Conservation (phyloP, 495 filamentous ascomycete species). For the Penicillium goetzii region DNA sequence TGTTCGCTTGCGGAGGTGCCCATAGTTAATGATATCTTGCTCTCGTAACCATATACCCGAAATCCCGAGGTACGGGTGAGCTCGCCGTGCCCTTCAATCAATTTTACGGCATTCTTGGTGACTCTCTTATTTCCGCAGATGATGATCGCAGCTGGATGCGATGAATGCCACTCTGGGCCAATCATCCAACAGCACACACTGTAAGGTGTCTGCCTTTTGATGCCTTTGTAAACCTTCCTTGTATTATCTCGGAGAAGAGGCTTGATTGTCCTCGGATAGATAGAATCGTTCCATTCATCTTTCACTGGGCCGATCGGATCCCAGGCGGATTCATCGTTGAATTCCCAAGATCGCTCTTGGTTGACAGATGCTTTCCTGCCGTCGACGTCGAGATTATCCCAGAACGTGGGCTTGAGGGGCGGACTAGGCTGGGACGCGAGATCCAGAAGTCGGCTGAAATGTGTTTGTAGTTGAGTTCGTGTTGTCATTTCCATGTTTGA, state of each 20-base stretch:
- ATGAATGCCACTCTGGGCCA: not conserved
- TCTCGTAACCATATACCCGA: not conserved
- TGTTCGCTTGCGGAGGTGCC: not conserved
- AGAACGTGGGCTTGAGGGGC: not conserved
- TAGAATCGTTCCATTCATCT: not conserved
- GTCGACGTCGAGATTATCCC: not conserved
- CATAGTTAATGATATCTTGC: not conserved
- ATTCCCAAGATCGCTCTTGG: not conserved
- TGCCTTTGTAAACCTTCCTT: not conserved
- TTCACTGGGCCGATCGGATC: not conserved
- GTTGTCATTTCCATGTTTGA: not conserved
- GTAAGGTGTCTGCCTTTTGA: not conserved
- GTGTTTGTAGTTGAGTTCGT: not conserved
- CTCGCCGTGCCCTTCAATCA: not conserved
- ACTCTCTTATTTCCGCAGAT: not conserved
- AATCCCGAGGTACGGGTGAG: not conserved
- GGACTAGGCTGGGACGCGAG: not conserved
- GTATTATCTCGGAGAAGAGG: not conserved
- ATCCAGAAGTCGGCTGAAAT: not conserved
- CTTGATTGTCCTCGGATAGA: not conserved
- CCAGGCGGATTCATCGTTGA: not conserved
- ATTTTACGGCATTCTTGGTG: not conserved
- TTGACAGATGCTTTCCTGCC: not conserved
- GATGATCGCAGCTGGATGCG: not conserved
- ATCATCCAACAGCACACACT: slow-evolving; percentile 1